These are phyloP conservation scores for Candida sithepensis DNA, from an alignment of 805 yeast species.

Conservation along the genomic window DNA sequence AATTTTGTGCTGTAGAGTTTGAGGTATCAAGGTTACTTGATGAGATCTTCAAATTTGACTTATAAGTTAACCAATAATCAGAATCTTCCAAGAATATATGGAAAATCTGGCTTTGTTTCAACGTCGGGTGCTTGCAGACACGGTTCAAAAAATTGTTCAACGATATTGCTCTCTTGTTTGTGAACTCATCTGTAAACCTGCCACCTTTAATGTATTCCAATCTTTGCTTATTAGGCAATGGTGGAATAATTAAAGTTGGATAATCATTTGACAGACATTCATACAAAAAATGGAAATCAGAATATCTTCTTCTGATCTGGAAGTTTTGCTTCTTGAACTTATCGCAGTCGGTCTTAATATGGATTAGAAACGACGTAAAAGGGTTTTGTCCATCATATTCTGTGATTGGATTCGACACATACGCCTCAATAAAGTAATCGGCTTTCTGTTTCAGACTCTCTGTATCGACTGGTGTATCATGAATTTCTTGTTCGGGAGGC, in stretches of 20 bases:
- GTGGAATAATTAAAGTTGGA: slow-evolving; percentile 87
- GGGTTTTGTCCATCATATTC: slow-evolving; percentile 75
- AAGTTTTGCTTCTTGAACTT: slow-evolving; percentile 43
- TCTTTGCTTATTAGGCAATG: slow-evolving; percentile 89
- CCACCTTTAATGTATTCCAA: slow-evolving; percentile 93
- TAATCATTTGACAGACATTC: slow-evolving; percentile 71
- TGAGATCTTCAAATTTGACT: slow-evolving; percentile 46
- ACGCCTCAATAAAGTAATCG: slow-evolving; percentile 32
- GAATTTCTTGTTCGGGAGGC: neutral
- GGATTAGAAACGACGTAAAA: slow-evolving; percentile 68
- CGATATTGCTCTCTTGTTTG: slow-evolving; percentile 76
- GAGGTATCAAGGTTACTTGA: slow-evolving; percentile 20
- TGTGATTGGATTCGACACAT: slow-evolving; percentile 58
- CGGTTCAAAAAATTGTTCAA: slow-evolving; percentile 72
- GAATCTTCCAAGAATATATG: slow-evolving; percentile 66
- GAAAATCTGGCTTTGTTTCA: slow-evolving; percentile 67
- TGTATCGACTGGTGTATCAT: neutral
- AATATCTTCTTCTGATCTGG: slow-evolving; percentile 72
- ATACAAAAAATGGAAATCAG: slow-evolving; percentile 79
- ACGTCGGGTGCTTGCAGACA: slow-evolving; percentile 67
- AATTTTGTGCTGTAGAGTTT: slow-evolving; percentile 27
- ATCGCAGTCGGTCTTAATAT: slow-evolving; percentile 62
- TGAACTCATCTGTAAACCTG: slow-evolving; percentile 81
- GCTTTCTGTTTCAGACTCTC: slow-evolving; percentile 1
- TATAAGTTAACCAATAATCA: slow-evolving; percentile 69